A percentile compares a stretch with the other conserved stretches of the same genome.
Conservation (phyloP, 176 grass and related monocot species). For the sorghum (Sorghum bicolor) region DNA sequence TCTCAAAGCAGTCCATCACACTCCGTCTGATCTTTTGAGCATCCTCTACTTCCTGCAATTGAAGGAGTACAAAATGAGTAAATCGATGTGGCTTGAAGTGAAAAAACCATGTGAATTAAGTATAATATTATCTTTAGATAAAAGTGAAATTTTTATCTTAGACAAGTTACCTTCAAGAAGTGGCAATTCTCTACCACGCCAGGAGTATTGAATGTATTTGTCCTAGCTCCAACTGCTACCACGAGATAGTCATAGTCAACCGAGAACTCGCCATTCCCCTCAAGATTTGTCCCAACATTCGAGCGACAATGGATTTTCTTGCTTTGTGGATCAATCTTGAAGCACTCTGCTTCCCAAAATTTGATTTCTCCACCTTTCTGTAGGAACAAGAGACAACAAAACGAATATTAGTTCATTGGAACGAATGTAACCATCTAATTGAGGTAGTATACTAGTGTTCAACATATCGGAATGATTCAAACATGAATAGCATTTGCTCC, state of each 20-base stretch:
- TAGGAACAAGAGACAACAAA: conserved; percentile 1
- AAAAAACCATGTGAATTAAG: background rate
- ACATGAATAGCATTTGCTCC: background rate
- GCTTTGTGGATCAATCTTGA: conserved; percentile 75
- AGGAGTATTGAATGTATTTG: conserved; percentile 92
- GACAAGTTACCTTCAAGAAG: conserved; percentile 77
- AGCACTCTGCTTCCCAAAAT: conserved; percentile 95
- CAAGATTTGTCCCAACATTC: conserved; percentile 70
- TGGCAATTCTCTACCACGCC: conserved; percentile 85
- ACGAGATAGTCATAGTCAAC: conserved; percentile 93
- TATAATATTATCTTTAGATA: background rate
- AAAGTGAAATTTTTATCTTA: background rate
- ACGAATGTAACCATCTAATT: background rate
- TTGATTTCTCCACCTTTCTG: conserved; percentile 91
- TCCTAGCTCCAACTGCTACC: conserved; percentile 69
- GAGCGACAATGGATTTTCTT: conserved; percentile 79
- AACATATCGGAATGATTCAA: background rate
- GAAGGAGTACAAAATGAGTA: conserved; percentile 13
- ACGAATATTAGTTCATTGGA: background rate
- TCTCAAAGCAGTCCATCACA: conserved; percentile 90
- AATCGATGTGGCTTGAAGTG: background rate
- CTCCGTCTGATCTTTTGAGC: conserved; percentile 82
- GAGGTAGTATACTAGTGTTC: background rate
- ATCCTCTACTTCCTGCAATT: conserved; percentile 90
- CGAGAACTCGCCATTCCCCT: conserved; percentile 79